These are phyloP conservation scores for Clitopilus hobsonii DNA, from an alignment of 768 basidiomycete species.

Conservation along the genomic window DNA sequence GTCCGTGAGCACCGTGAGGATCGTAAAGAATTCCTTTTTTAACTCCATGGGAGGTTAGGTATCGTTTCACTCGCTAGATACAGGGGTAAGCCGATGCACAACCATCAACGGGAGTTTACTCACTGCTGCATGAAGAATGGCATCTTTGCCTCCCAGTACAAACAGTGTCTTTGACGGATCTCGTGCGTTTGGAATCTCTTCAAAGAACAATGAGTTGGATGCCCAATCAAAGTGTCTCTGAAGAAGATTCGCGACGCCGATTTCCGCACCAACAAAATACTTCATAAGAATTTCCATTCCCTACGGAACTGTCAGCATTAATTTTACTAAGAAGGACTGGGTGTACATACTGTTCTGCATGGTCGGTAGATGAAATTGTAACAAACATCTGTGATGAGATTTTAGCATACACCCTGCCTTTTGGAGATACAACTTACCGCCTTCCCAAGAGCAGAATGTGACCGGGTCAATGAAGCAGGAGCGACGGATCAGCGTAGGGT, in stretches of 20 bases:
- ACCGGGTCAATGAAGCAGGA: conserved; percentile 92
- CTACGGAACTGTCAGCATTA: conserved; percentile 31
- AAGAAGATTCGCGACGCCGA: conserved; percentile 83
- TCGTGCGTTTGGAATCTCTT: conserved; percentile 79
- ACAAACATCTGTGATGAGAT: conserved; percentile 60
- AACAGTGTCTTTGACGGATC: conserved; percentile 66
- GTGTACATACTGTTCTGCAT: conserved; percentile 51
- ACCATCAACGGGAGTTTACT: conserved; percentile 2
- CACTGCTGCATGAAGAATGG: conserved; percentile 72
- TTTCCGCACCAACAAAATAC: conserved; percentile 84
- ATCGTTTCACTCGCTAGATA: conserved; percentile 62
- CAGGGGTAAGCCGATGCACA: not conserved
- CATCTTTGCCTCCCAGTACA: conserved; percentile 79
- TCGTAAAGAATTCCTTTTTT: conserved; percentile 63
- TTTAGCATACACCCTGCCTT: not conserved
- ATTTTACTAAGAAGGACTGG: conserved; percentile 2
- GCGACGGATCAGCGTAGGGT: conserved; percentile 61
- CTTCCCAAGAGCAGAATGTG: conserved; percentile 92
- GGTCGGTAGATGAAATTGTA: conserved; percentile 84
- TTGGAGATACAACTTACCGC: conserved; percentile 45
- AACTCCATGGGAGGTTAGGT: conserved; percentile 73
- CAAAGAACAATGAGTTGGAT: conserved; percentile 84
- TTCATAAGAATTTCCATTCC: conserved; percentile 76
- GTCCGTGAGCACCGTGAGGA: conserved; percentile 57
- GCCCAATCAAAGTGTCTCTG: conserved; percentile 84